These are phyloP conservation scores for Phalaenopsis hybrid DNA, from an alignment of 116 monocot genomes.

Conservation along the genomic window DNA sequence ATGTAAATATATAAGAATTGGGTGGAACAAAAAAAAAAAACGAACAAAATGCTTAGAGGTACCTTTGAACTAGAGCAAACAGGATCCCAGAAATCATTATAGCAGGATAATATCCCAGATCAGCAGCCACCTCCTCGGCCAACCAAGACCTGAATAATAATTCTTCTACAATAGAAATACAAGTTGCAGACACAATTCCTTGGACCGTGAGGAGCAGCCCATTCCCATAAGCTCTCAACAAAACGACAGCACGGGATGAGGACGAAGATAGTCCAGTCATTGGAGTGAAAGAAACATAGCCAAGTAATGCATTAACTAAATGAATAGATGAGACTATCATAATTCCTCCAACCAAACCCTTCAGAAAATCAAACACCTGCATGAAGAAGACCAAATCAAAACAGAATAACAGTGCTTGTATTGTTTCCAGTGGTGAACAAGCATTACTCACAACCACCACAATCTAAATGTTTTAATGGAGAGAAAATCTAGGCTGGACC, in stretches of 20 bases:
- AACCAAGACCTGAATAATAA: conserved; percentile 90
- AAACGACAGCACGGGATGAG: conserved; percentile 20
- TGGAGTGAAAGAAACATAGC: conserved; percentile 39
- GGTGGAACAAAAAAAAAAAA: not conserved
- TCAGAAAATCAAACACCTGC: conserved; percentile 51
- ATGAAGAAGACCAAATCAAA: conserved; percentile 15
- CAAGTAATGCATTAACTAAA: conserved; percentile 58
- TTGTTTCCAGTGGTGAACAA: not conserved
- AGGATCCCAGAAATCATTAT: conserved; percentile 61
- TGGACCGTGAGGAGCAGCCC: conserved; percentile 38
- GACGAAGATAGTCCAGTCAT: conserved; percentile 26
- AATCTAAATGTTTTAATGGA: not conserved
- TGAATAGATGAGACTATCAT: conserved; percentile 54
- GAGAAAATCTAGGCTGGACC: not conserved
- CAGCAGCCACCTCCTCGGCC: conserved; percentile 66
- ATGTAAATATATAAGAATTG: no score
- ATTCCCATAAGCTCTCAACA: conserved; percentile 45
- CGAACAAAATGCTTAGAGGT: not conserved
- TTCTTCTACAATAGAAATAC: conserved; percentile 67
- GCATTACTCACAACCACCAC: not conserved
- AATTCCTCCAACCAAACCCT: conserved; percentile 63
- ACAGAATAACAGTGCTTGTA: not conserved
- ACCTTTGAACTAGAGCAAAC: conserved; percentile 84
- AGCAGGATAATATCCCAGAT: conserved; percentile 58
- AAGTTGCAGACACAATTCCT: conserved; percentile 41